Conservation (phyloP, 345 rosid species). For the Gossypium turneri region DNA sequence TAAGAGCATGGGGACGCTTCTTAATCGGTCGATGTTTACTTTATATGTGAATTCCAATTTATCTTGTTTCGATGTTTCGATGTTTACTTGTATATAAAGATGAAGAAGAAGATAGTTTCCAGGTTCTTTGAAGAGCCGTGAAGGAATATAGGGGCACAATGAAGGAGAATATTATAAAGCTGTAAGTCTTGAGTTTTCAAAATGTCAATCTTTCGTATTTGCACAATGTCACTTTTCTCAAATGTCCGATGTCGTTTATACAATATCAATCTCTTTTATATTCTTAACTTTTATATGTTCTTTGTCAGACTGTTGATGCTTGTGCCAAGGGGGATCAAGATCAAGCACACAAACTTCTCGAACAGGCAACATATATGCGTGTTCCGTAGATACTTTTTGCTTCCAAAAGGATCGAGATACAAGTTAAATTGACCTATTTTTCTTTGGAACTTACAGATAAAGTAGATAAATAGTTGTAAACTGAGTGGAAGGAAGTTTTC, state of each 20-base stretch:
- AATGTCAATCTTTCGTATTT: background rate
- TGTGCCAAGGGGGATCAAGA: slow-evolving; percentile 36
- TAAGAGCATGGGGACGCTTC: too few relatives aligned
- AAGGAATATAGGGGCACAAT: slow-evolving; percentile 43
- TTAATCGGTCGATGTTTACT: too few relatives aligned
- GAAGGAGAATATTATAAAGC: slow-evolving; percentile 49
- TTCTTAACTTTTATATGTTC: slow-evolving; percentile 2
- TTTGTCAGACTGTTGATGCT: slow-evolving; percentile 48
- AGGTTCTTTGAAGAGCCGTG: slow-evolving; percentile 50
- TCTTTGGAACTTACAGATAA: background rate
- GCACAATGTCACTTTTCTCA: background rate
- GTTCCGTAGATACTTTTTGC: background rate
- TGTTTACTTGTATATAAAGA: too few relatives aligned
- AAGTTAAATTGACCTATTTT: background rate
- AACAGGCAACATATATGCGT: slow-evolving; percentile 26
- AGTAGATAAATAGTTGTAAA: too few relatives aligned
- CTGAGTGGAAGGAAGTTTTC: too few relatives aligned
- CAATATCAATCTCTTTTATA: background rate
- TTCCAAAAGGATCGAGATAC: background rate
- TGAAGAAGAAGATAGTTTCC: slow-evolving; percentile 22
- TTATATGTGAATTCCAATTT: too few relatives aligned
- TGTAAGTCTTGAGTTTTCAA: slow-evolving; percentile 28
- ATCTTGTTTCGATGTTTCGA: too few relatives aligned
- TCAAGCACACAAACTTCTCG: slow-evolving; percentile 40
- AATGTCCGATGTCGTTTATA: background rate